A percentile compares a stretch with the other conserved stretches of the same genome.
Evolutionary conservation across 208 protist genomes (phyloP).

Genomic region (Entamoeba dispar): DNA sequence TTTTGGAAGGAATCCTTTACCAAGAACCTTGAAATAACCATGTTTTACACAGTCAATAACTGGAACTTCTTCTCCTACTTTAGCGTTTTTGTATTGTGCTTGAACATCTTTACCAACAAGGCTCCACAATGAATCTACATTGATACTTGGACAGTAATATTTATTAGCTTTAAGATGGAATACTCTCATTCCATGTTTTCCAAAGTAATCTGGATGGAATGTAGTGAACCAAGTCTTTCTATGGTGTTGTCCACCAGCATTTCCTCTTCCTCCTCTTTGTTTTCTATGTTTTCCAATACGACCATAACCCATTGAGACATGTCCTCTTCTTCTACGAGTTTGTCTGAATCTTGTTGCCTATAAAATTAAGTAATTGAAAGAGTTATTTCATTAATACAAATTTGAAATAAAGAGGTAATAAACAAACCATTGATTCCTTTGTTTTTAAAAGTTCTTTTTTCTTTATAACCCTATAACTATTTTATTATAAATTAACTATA

Average conservation of each 20-base stretch:
- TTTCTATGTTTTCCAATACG: constrained; percentile 88
- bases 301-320: constrained; percentile 12
- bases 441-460: too few species aligned
- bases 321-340: constrained; percentile 5
- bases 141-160: constrained; percentile 78
- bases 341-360: not conserved
- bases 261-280: constrained; percentile 96
- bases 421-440: too few species aligned
- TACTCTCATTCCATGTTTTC: constrained; percentile 97
- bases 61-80: constrained; percentile 60
- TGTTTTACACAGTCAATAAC: constrained; percentile 80
- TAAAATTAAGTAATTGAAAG: not conserved
- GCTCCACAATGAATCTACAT: constrained; percentile 89
- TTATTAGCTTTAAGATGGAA: constrained; percentile 75
- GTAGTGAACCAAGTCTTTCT: constrained; percentile 96
- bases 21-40: constrained; percentile 96
- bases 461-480: too few species aligned
- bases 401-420: too few species aligned
- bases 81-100: constrained; percentile 46
- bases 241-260: constrained; percentile 96
- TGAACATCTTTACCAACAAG: constrained; percentile 55
- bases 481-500: too few species aligned
- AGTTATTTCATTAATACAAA: not conserved
- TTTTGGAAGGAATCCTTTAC: constrained; percentile 78
- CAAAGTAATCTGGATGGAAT: constrained; percentile 99